Conservation (phyloP, 352 stramenopile species). For the Phytophthora pinifolia region DNA sequence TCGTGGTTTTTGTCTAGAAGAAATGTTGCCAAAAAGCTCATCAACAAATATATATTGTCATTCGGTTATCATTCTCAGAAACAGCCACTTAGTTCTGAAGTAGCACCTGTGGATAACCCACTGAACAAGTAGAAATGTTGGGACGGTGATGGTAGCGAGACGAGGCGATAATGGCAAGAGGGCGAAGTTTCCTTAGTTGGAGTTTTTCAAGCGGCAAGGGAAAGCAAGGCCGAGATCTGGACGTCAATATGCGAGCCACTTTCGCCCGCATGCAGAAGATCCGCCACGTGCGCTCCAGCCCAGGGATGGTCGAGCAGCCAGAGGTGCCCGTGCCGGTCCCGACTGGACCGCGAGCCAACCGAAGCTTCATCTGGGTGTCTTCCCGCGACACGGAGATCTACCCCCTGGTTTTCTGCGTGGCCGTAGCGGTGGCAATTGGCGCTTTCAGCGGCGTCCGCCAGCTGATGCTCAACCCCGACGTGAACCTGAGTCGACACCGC, state of each 20-base stretch:
- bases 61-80: too few species aligned
- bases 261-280: constrained; percentile 22
- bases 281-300: constrained; percentile 4
- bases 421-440: constrained; percentile 18
- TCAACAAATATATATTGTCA: too few species aligned
- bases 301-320: constrained; percentile 19
- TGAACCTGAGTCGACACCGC: constrained; percentile 31
- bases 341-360: constrained; percentile 15
- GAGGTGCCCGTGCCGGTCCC: constrained; percentile 24
- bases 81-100: too few species aligned
- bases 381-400: constrained; percentile 36
- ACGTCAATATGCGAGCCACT: constrained; percentile 16
- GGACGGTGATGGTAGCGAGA: constrained; percentile 4
- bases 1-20: too few species aligned
- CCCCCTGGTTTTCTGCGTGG: constrained; percentile 34
- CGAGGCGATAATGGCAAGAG: neutral
- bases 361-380: constrained; percentile 27
- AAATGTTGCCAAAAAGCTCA: too few species aligned
- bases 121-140: too few species aligned
- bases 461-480: constrained; percentile 30
- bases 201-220: neutral
- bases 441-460: constrained; percentile 24
- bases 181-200: constrained; percentile 1
- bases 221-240: neutral
- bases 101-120: too few species aligned